A percentile compares a stretch with the other conserved stretches of the same genome.
Evolutionary conservation across 23 red algal species (phyloP).

Genomic region (Chondrus crispus): DNA sequence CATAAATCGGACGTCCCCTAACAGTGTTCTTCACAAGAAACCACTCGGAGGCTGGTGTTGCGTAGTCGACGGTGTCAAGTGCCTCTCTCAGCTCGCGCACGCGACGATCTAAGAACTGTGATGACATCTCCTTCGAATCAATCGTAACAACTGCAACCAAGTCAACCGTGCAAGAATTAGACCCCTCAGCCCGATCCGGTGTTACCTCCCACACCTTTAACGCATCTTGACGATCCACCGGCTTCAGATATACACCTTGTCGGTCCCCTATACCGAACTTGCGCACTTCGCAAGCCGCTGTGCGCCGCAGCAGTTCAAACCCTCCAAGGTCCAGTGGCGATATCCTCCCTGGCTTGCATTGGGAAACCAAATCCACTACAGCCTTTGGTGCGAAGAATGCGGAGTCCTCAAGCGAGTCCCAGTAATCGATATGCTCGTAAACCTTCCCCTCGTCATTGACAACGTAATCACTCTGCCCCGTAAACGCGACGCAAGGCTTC

Average conservation of each 20-base stretch:
- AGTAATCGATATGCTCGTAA: slow-evolving; percentile 54
- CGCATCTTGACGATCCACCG: not conserved
- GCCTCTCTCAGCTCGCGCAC: not conserved
- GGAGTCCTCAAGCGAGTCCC: slow-evolving; percentile 68
- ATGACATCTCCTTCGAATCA: not conserved
- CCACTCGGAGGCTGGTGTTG: not conserved
- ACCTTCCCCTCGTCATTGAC: slow-evolving; percentile 34
- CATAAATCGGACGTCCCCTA: not conserved
- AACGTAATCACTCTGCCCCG: slow-evolving; percentile 62
- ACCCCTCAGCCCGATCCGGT: not conserved
- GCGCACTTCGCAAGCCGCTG: not conserved
- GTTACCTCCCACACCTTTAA: not conserved
- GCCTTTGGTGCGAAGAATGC: slow-evolving; percentile 18
- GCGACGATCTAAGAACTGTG: not conserved
- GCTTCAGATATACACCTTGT: not conserved
- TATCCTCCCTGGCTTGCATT: not conserved
- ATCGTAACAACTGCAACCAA: not conserved
- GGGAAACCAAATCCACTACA: slow-evolving; percentile 23
- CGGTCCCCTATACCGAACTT: not conserved
- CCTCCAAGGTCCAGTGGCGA: not conserved
- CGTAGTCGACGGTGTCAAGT: not conserved
- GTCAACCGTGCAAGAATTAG: not conserved
- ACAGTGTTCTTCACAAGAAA: not conserved
- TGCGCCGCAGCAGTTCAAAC: slow-evolving; percentile 18
- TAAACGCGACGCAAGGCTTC: slow-evolving; percentile 65